These are phyloP conservation scores for Scutellaria barbata DNA, from an alignment of 257 asterid genomes.

Conservation along the genomic window DNA sequence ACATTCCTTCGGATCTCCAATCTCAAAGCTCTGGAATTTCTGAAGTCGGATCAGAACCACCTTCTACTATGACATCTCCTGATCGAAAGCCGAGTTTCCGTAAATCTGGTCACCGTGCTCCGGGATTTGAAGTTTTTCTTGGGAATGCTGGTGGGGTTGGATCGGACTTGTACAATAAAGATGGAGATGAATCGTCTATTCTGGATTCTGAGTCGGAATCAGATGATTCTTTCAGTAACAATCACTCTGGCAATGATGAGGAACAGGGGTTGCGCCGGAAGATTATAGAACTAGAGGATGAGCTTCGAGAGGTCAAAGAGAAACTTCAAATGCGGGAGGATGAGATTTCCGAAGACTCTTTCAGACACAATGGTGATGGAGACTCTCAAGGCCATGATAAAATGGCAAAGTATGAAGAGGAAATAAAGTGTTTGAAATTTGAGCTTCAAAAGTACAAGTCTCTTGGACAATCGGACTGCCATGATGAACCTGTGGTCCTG, in stretches of 20 bases:
- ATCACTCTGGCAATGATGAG: conserved; percentile 44
- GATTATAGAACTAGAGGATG: conserved; percentile 57
- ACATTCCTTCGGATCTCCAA: conserved; percentile 68
- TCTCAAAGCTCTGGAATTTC: conserved; percentile 78
- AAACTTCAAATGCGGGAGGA: conserved; percentile 47
- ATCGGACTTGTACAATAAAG: conserved; percentile 46
- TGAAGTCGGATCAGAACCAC: conserved; percentile 66
- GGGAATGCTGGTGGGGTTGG: conserved; percentile 36
- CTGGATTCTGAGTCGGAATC: conserved; percentile 75
- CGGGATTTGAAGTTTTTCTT: conserved; percentile 76
- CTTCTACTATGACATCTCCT: conserved; percentile 58
- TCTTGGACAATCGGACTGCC: conserved; percentile 15
- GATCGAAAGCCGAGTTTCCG: conserved; percentile 43
- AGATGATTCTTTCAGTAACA: conserved; percentile 60
- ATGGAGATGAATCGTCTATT: conserved; percentile 63
- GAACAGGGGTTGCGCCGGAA: conserved; percentile 54
- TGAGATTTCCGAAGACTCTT: conserved; percentile 29
- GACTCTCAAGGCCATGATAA: conserved; percentile 39
- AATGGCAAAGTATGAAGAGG: conserved; percentile 58
- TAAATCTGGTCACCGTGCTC: conserved; percentile 66
- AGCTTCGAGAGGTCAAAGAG: conserved; percentile 60
- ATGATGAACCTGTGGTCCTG: conserved; percentile 15
- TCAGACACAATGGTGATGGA: conserved; percentile 23
- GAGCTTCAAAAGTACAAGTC: conserved; percentile 58
- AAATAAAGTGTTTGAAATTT: conserved; percentile 48